A percentile compares a stretch with the other conserved stretches of the same genome.
phyloP scores from a whole-genome alignment of 139 green algal species.

The Zygnema circumcarinatum region DNA sequence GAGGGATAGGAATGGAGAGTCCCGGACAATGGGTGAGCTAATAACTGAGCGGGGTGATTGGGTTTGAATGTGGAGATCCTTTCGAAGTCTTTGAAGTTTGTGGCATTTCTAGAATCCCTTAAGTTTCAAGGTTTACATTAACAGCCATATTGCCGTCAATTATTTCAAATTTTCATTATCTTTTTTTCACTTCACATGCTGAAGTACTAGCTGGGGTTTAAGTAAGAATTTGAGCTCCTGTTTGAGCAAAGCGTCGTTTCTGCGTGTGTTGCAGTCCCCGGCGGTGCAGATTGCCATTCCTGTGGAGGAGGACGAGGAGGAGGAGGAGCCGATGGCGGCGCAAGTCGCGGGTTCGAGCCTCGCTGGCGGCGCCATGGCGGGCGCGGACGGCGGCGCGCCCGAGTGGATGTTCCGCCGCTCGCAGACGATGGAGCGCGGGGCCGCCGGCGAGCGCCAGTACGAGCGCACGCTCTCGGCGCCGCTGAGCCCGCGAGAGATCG shows the following conservation, averaged over 20 bases:
- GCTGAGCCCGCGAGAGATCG: not conserved
- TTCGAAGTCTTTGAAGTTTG: not conserved
- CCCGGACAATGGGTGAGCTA: not conserved
- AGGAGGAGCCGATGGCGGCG: not conserved
- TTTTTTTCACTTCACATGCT: not conserved
- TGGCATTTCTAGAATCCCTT: not conserved
- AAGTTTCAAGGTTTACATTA: not conserved
- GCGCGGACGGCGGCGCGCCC: too few relatives aligned
- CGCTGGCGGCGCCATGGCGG: not conserved
- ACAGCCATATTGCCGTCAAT: too few relatives aligned
- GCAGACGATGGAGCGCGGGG: not conserved
- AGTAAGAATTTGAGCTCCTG: not conserved
- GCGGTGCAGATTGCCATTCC: not conserved
- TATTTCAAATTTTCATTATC: too few relatives aligned
- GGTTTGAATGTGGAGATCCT: not conserved
- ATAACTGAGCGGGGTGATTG: not conserved
- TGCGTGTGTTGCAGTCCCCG: not conserved
- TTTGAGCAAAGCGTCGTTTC: not conserved
- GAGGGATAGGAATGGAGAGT: not conserved
- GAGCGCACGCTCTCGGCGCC: not conserved
- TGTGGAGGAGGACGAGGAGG: not conserved
- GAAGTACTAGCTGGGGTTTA: not conserved
- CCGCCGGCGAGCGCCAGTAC: not conserved
- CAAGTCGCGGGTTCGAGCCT: too few relatives aligned
- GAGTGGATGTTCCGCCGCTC: not conserved